Conservation (phyloP, 345 rosid species). For the Lagerstroemia speciosa region DNA sequence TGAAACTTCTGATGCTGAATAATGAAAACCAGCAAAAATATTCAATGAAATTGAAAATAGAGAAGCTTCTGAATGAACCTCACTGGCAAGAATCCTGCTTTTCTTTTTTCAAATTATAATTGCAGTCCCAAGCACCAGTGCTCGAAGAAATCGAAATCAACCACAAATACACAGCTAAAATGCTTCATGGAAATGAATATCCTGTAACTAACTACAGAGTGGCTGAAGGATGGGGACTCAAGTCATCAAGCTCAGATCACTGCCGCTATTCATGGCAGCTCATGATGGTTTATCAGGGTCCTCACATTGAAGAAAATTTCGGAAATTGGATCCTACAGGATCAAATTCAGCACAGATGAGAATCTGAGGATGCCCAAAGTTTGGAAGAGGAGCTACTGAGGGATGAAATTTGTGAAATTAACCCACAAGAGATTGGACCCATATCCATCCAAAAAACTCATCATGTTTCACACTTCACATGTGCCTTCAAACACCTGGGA, state of each 20-base stretch:
- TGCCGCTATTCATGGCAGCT: not conserved
- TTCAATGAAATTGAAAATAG: not conserved
- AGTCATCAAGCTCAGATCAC: not conserved
- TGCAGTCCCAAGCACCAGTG: too few relatives aligned
- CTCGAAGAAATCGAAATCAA: not conserved
- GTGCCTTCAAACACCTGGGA: too few relatives aligned
- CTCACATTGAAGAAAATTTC: not conserved
- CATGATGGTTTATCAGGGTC: not conserved
- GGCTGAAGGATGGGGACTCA: not conserved
- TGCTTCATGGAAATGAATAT: too few relatives aligned
- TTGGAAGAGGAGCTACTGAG: not conserved
- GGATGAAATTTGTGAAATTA: too few relatives aligned
- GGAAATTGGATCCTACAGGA: not conserved
- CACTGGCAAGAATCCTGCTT: not conserved
- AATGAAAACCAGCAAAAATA: not conserved
- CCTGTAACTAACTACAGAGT: not conserved
- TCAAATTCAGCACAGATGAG: not conserved
- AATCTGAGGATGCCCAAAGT: not conserved
- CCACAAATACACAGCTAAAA: not conserved
- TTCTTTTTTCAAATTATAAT: not conserved
- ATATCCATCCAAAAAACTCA: too few relatives aligned
- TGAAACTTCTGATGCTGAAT: not conserved
- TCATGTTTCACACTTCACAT: too few relatives aligned
- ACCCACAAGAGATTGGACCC: too few relatives aligned
- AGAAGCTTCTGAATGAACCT: not conserved